phyloP scores from a whole-genome alignment of 352 stramenopile genomes.

The Phytopythium helicoides region DNA sequence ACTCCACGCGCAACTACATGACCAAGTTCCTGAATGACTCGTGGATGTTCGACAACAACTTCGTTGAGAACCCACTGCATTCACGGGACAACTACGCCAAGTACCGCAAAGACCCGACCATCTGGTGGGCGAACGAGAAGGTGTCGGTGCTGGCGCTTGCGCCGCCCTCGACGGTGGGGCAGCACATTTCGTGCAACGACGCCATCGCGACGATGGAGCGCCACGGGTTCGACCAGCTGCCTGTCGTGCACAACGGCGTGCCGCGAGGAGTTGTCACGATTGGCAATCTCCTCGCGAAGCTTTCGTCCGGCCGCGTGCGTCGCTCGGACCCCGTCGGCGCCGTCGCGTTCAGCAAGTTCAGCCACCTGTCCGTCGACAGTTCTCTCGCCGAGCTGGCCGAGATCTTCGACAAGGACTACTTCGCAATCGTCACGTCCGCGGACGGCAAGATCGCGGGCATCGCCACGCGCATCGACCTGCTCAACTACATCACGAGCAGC shows the following conservation, averaged over 20 bases:
- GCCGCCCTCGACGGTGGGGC: conserved; percentile 86
- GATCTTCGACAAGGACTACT: conserved; percentile 96
- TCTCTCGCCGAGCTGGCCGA: conserved; percentile 88
- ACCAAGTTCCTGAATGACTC: conserved; percentile 95
- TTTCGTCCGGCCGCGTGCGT: conserved; percentile 84
- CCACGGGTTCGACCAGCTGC: conserved; percentile 85
- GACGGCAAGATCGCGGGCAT: conserved; percentile 88
- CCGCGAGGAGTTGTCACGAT: conserved; percentile 94
- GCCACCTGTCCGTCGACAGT: conserved; percentile 85
- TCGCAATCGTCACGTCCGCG: conserved; percentile 85
- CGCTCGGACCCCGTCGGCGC: conserved; percentile 79
- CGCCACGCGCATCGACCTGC: conserved; percentile 94
- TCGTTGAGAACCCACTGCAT: conserved; percentile 64
- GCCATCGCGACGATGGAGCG: conserved; percentile 92
- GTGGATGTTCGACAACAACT: conserved; percentile 90
- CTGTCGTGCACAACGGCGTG: conserved; percentile 63
- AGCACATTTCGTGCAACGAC: conserved; percentile 84
- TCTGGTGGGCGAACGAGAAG: conserved; percentile 92
- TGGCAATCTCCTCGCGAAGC: conserved; percentile 91
- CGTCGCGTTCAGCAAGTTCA: conserved; percentile 95
- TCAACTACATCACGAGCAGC: conserved; percentile 91
- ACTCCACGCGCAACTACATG: conserved; percentile 98
- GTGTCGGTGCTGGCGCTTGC: conserved; percentile 73
- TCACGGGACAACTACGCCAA: conserved; percentile 67
- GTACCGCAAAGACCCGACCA: conserved; percentile 64